Conservation (phyloP, 169 alveolate species). For the Plasmodium fragile region DNA sequence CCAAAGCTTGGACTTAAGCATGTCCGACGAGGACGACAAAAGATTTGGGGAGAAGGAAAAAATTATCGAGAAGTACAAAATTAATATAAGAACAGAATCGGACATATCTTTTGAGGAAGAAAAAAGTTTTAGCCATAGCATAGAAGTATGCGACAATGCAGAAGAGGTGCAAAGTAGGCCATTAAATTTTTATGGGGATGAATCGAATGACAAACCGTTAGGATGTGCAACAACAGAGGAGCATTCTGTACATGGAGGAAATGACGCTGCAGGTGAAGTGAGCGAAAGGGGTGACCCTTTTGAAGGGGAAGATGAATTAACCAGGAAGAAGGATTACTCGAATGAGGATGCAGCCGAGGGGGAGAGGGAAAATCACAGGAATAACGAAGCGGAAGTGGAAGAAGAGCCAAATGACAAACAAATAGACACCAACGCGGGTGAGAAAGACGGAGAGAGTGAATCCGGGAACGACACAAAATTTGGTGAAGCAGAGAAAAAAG, state of each 20-base stretch:
- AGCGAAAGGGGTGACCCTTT: background rate
- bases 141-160: slow-evolving; percentile 10
- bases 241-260: background rate
- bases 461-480: background rate
- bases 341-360: background rate
- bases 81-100: slow-evolving; percentile 13
- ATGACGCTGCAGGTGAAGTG: background rate
- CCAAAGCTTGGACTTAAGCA: slow-evolving; percentile 14
- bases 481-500: background rate
- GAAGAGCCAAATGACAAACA: background rate
- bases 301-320: background rate
- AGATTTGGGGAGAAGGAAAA: background rate
- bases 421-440: background rate
- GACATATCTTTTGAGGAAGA: background rate
- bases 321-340: background rate
- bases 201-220: background rate
- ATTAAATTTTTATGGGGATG: background rate
- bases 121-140: background rate
- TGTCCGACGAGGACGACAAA: background rate
- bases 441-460: background rate
- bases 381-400: background rate
- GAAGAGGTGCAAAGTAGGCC: background rate
- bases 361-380: background rate
- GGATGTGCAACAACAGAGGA: background rate
- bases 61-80: slow-evolving; percentile 1